Conservation (phyloP, 352 stramenopile genomes). For the Globisporangium alternatum region DNA sequence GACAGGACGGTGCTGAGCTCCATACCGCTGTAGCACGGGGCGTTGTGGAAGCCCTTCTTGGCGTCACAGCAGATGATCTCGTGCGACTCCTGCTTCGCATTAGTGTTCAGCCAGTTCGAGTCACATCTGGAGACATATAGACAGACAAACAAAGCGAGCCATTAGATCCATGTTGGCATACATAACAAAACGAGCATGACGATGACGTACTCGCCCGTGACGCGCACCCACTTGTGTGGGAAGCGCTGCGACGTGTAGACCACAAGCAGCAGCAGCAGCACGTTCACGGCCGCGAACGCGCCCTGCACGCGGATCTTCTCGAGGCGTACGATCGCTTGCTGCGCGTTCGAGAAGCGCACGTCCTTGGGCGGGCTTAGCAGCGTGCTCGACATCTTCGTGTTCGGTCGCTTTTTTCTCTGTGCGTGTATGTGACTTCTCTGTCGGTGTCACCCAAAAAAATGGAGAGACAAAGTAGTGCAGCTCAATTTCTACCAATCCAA, state of each 20-base stretch:
- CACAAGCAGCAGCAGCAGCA: conserved; percentile 53
- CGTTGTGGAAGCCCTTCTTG: conserved; percentile 18
- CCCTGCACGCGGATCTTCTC: conserved; percentile 44
- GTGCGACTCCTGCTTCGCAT: conserved; percentile 22
- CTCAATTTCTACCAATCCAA: conserved; percentile 2
- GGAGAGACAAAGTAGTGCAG: not conserved
- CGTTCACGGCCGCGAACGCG: conserved; percentile 45
- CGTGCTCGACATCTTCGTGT: not conserved
- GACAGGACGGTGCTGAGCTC: conserved; percentile 44
- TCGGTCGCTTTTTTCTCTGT: not conserved
- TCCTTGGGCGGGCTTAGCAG: conserved; percentile 15
- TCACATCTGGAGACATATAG: conserved; percentile 39
- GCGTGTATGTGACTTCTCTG: not conserved
- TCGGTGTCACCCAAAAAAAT: not conserved
- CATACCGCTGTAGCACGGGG: conserved; percentile 72
- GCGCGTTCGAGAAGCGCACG: conserved; percentile 26
- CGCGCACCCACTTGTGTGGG: conserved; percentile 67
- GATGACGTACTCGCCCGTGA: conserved; percentile 59
- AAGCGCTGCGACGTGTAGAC: conserved; percentile 50
- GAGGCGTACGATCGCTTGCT: conserved; percentile 42
- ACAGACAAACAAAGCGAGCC: not conserved
- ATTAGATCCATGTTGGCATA: not conserved
- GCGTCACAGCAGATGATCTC: conserved; percentile 59
- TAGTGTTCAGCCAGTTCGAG: conserved; percentile 60
- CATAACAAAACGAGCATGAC: not conserved